Percentiles rank a stretch among this genome's conserved stretches.
Conservation (phyloP, 495 filamentous ascomycete species). For the Opeltia flavorubescens region DNA sequence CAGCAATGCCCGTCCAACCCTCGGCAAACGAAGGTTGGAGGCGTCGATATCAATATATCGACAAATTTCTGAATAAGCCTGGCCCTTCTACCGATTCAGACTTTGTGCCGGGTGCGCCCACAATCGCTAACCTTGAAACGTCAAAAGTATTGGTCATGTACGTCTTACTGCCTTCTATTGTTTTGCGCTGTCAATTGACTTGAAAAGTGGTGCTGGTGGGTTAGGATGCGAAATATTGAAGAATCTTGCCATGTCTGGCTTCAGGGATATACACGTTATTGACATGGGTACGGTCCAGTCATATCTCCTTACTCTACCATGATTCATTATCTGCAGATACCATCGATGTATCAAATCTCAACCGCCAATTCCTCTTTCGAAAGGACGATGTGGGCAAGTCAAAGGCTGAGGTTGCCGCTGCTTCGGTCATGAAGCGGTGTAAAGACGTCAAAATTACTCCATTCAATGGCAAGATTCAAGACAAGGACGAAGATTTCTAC, state of each 20-base stretch:
- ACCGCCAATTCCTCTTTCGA: conserved; percentile 95
- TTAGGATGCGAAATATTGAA: conserved; percentile 96
- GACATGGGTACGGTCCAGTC: conserved; percentile 62
- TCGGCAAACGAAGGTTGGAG: no score
- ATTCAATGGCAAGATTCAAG: conserved; percentile 88
- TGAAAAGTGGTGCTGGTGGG: conserved; percentile 72
- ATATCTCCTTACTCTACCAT: conserved; percentile 4
- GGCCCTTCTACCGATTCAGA: conserved; percentile 71
- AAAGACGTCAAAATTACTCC: conserved; percentile 86
- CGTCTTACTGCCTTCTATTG: conserved; percentile 7
- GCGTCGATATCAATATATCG: conserved; percentile 37
- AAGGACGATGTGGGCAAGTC: conserved; percentile 80
- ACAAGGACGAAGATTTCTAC: conserved; percentile 95
- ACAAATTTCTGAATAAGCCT: conserved; percentile 55
- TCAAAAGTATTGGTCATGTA: conserved; percentile 58
- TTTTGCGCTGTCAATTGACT: neutral
- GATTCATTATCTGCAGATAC: conserved; percentile 46
- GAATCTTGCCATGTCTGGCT: conserved; percentile 87
- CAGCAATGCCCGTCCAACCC: no score
- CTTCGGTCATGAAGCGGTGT: conserved; percentile 77
- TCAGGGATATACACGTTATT: conserved; percentile 95
- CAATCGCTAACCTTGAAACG: conserved; percentile 43
- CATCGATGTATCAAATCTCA: conserved; percentile 96
- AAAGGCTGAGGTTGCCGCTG: conserved; percentile 87
- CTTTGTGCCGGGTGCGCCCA: conserved; percentile 46